phyloP scores from a whole-genome alignment of 345 rosid species.

The Reutealis trisperma region DNA sequence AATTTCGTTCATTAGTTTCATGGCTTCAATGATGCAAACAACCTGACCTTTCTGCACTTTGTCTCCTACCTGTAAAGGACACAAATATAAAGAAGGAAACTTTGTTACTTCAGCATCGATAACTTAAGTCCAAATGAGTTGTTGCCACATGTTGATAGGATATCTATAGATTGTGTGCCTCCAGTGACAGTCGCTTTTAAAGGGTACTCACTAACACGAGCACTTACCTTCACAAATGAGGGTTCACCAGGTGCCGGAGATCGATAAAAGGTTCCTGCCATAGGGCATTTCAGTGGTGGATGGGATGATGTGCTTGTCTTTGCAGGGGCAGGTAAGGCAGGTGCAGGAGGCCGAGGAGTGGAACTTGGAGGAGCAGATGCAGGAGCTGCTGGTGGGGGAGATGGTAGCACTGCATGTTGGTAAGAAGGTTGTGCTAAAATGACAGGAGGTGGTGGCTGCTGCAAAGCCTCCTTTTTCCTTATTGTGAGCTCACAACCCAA shows the following conservation, averaged over 20 bases:
- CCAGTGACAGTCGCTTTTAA: neutral
- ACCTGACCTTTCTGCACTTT: slow-evolving; percentile 97
- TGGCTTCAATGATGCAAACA: slow-evolving; percentile 92
- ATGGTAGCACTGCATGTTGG: slow-evolving; percentile 44
- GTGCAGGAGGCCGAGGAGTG: slow-evolving; percentile 32
- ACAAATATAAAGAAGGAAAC: neutral
- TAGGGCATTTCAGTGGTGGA: slow-evolving; percentile 77
- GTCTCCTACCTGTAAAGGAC: slow-evolving; percentile 72
- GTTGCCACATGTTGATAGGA: neutral
- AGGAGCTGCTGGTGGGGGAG: slow-evolving; percentile 41
- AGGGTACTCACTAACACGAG: neutral
- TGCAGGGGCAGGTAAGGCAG: slow-evolving; percentile 46
- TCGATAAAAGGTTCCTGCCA: slow-evolving; percentile 96
- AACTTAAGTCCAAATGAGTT: neutral
- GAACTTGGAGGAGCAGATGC: slow-evolving; percentile 39
- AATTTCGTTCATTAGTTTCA: slow-evolving; percentile 99
- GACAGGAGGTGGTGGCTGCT: slow-evolving; percentile 43
- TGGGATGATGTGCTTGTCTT: slow-evolving; percentile 49
- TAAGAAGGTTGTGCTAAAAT: slow-evolving; percentile 45
- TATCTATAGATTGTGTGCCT: neutral
- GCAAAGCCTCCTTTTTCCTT: slow-evolving; percentile 86
- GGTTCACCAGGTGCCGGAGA: slow-evolving; percentile 91
- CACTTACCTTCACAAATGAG: slow-evolving; percentile 78
- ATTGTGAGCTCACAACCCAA: slow-evolving; percentile 74
- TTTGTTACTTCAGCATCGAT: neutral